These are phyloP conservation scores for Globisporangium nagaii DNA, from an alignment of 352 stramenopile species.

Conservation along the genomic window DNA sequence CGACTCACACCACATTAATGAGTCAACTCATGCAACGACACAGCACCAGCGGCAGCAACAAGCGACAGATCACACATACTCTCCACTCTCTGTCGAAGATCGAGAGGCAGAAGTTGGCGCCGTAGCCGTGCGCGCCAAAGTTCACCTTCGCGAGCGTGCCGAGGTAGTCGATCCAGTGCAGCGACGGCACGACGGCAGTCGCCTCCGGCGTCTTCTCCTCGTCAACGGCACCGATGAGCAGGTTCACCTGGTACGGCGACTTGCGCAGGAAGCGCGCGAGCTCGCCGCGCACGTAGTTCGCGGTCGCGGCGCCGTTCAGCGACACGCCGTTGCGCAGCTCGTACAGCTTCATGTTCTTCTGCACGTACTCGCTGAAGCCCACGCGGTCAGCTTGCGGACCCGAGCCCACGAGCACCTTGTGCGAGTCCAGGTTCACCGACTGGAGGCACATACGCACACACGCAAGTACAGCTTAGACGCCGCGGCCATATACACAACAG, in stretches of 20 bases:
- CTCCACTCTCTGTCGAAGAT: slow-evolving; percentile 88
- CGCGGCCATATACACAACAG: background rate
- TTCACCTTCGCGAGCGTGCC: slow-evolving; percentile 83
- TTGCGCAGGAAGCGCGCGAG: slow-evolving; percentile 78
- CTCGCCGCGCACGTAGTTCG: slow-evolving; percentile 82
- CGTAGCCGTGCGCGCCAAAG: slow-evolving; percentile 84
- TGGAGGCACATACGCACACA: background rate
- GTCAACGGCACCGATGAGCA: slow-evolving; percentile 75
- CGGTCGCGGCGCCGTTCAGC: slow-evolving; percentile 72
- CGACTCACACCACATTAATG: background rate
- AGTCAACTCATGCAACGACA: no score
- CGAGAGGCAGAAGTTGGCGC: slow-evolving; percentile 76
- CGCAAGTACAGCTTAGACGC: background rate
- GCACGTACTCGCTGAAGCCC: slow-evolving; percentile 82
- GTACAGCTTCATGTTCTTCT: slow-evolving; percentile 92
- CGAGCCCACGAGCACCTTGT: slow-evolving; percentile 78
- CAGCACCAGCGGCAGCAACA: no score
- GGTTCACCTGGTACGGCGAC: slow-evolving; percentile 82
- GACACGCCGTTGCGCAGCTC: slow-evolving; percentile 84
- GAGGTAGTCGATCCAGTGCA: slow-evolving; percentile 90
- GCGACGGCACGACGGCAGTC: slow-evolving; percentile 35
- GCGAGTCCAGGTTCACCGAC: slow-evolving; percentile 70
- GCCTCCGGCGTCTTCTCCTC: slow-evolving; percentile 25
- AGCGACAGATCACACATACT: slow-evolving; percentile 16
- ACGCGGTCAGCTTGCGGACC: slow-evolving; percentile 79